phyloP scores from a whole-genome alignment of 768 basidiomycete species.

The Leucosporidium creatinivorum region DNA sequence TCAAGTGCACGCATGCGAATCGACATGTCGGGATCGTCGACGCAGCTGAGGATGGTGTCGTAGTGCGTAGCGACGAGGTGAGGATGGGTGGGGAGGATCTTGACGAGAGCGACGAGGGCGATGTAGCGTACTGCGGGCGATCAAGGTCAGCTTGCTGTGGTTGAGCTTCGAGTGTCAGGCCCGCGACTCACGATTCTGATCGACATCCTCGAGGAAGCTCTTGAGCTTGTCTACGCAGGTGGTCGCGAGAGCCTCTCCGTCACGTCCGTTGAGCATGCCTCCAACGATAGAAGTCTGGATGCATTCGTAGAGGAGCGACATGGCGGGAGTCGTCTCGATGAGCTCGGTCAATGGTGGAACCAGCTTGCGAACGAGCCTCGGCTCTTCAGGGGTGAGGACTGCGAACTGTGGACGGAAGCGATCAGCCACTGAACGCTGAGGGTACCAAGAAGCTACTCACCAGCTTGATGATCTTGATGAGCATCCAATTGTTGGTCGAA shows the following conservation, averaged over 20 bases:
- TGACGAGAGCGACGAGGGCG: slow-evolving; percentile 84
- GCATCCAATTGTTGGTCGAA: slow-evolving; percentile 98
- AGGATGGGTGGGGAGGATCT: slow-evolving; percentile 71
- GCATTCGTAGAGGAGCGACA: slow-evolving; percentile 94
- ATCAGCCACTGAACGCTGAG: neutral
- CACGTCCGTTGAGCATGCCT: slow-evolving; percentile 69
- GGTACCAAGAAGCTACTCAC: slow-evolving; percentile 46
- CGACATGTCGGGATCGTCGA: slow-evolving; percentile 88
- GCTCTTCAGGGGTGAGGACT: slow-evolving; percentile 80
- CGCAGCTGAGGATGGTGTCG: slow-evolving; percentile 76
- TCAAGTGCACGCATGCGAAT: slow-evolving; percentile 95
- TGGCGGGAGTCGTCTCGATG: slow-evolving; percentile 89
- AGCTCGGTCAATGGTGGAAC: slow-evolving; percentile 89
- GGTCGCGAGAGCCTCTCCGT: slow-evolving; percentile 58
- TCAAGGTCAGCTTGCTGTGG: neutral
- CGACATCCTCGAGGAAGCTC: slow-evolving; percentile 79
- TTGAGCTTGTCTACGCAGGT: slow-evolving; percentile 91
- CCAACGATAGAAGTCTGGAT: slow-evolving; percentile 97
- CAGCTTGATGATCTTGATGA: slow-evolving; percentile 96
- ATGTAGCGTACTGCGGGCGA: slow-evolving; percentile 80
- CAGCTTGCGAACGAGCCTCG: slow-evolving; percentile 86
- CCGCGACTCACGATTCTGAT: slow-evolving; percentile 85
- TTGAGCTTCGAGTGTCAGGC: neutral
- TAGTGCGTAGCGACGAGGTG: slow-evolving; percentile 85
- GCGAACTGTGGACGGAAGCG: slow-evolving; percentile 63